These are phyloP conservation scores for Scutellaria baicalensis DNA, from an alignment of 257 asterid genomes.

Conservation along the genomic window DNA sequence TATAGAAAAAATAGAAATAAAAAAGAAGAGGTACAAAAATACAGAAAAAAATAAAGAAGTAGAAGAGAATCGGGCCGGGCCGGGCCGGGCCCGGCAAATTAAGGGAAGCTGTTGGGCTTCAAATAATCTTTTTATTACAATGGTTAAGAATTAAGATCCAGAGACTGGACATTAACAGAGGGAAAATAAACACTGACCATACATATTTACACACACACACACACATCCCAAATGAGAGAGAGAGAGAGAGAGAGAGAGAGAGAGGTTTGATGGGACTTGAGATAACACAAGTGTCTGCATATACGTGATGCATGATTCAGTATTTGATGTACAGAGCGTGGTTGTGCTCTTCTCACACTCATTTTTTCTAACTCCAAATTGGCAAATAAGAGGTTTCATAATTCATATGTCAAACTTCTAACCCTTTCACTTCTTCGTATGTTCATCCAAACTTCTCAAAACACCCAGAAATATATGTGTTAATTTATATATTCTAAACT, in stretches of 20 bases:
- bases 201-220: neutral
- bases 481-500: too few relatives aligned
- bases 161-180: neutral
- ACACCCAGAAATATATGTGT: too few relatives aligned
- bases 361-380: neutral
- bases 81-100: constrained; percentile 3
- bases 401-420: too few relatives aligned
- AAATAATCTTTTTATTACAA: constrained; percentile 22
- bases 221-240: too few relatives aligned
- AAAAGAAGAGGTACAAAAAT: too few relatives aligned
- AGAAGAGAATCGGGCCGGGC: neutral
- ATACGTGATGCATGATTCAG: neutral
- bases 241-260: too few relatives aligned
- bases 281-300: too few relatives aligned
- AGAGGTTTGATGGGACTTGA: neutral
- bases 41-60: neutral
- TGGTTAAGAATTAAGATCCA: constrained; percentile 13
- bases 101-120: constrained; percentile 9
- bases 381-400: neutral
- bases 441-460: too few relatives aligned
- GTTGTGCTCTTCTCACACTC: too few relatives aligned
- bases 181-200: neutral
- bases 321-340: too few relatives aligned
- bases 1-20: neutral
- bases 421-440: too few relatives aligned